Conservation (phyloP, 495 filamentous ascomycete species). For the Lophium mytilinum region DNA sequence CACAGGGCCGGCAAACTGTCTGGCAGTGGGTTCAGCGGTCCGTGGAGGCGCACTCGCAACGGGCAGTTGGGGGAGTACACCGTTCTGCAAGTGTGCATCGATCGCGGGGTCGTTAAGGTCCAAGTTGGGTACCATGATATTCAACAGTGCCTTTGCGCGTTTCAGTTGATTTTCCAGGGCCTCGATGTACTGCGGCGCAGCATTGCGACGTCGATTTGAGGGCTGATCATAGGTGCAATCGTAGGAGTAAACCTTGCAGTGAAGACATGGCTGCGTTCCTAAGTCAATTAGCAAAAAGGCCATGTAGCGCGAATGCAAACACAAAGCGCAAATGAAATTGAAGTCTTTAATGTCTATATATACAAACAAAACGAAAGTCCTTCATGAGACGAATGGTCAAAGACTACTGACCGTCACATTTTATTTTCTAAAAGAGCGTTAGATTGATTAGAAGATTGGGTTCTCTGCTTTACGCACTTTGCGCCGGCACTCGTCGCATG, state of each 20-base stretch:
- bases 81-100: conserved; percentile 51
- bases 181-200: conserved; percentile 91
- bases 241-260: conserved; percentile 97
- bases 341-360: too few relatives aligned
- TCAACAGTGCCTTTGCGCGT: conserved; percentile 72
- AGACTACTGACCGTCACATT: conserved; percentile 64
- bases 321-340: too few relatives aligned
- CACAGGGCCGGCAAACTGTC: background rate
- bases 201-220: conserved; percentile 89
- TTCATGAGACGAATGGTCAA: too few relatives aligned
- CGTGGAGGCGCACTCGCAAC: conserved; percentile 8
- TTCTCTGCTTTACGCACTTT: conserved; percentile 38
- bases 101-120: conserved; percentile 77
- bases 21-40: background rate
- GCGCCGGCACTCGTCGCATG: conserved; percentile 86
- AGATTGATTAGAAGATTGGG: too few relatives aligned
- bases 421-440: conserved; percentile 58
- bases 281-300: too few relatives aligned
- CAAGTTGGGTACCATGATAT: conserved; percentile 72
- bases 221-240: conserved; percentile 98
- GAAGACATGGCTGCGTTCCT: conserved; percentile 85
- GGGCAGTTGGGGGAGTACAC: conserved; percentile 24
- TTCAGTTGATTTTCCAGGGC: conserved; percentile 77
- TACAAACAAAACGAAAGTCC: too few relatives aligned
- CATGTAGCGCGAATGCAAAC: too few relatives aligned